phyloP scores from a whole-genome alignment of 202 grass and related monocot genomes.

The Schoenoplectus tabernaemontani region DNA sequence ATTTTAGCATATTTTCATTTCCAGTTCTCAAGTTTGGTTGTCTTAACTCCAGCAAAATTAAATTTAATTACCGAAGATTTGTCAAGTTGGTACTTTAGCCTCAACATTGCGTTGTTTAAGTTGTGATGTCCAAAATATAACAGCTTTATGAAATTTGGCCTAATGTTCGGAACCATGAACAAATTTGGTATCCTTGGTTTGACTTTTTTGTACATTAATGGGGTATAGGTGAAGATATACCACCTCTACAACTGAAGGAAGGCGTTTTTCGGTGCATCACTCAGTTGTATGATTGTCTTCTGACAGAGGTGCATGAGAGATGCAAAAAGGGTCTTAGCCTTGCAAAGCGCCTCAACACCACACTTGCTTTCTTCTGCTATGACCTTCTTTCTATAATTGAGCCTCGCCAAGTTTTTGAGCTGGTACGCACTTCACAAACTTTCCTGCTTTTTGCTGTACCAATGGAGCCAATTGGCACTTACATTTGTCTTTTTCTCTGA shows the following conservation, averaged over 20 bases:
- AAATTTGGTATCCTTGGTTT: not conserved
- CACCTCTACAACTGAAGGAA: slow-evolving; percentile 94
- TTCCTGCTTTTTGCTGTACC: not conserved
- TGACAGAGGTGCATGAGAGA: slow-evolving; percentile 97
- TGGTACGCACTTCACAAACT: slow-evolving; percentile 39
- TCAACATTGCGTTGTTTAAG: not conserved
- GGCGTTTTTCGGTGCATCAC: slow-evolving; percentile 95
- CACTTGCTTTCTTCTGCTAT: slow-evolving; percentile 95
- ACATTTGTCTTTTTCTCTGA: not conserved
- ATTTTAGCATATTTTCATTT: not conserved
- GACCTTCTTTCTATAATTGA: slow-evolving; percentile 95
- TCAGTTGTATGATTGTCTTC: slow-evolving; percentile 95
- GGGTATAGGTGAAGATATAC: slow-evolving; percentile 77
- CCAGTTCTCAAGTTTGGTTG: not conserved
- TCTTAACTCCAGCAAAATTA: not conserved
- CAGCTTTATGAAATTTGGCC: not conserved
- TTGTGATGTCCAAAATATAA: not conserved
- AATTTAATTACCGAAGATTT: not conserved
- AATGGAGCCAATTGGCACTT: not conserved
- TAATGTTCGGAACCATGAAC: not conserved
- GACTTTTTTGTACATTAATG: not conserved
- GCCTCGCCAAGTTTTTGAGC: slow-evolving; percentile 98
- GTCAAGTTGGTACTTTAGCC: not conserved
- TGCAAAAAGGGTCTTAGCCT: slow-evolving; percentile 98
- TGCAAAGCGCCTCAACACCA: slow-evolving; percentile 94